Evolutionary conservation across 805 yeast species (phyloP).

Genomic region (Lipomyces kockii): DNA sequence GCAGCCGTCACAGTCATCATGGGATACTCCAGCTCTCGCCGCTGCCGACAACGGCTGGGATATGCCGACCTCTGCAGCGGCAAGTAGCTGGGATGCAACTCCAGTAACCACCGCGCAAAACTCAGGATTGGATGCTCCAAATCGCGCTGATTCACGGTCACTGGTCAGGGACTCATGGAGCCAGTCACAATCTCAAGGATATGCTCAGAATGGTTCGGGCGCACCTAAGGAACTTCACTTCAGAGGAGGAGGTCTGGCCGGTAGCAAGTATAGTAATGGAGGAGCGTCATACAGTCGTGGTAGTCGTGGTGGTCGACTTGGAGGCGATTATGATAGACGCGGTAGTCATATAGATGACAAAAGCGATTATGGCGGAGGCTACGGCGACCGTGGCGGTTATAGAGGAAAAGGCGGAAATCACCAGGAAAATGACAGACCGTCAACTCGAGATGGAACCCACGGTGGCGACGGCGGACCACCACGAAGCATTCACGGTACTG

Average conservation of each 20-base stretch:
- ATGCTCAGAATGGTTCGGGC: not conserved
- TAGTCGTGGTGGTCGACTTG: not conserved
- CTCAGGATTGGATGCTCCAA: not conserved
- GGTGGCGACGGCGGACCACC: not conserved
- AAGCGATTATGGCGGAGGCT: not conserved
- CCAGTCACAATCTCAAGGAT: not conserved
- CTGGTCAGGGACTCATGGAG: not conserved
- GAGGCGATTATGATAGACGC: not conserved
- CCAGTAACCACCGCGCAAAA: not conserved
- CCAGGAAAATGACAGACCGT: not conserved
- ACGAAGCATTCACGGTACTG: not conserved
- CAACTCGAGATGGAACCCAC: not conserved
- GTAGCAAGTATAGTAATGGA: conserved; percentile 3
- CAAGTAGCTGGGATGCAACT: not conserved
- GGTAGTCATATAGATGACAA: not conserved
- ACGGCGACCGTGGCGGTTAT: not conserved
- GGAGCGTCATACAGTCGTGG: not conserved
- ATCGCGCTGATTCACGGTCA: not conserved
- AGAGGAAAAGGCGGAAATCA: not conserved
- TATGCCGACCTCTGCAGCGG: not conserved
- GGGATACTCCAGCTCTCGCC: not conserved
- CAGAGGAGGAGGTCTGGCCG: not conserved
- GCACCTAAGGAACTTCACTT: not conserved
- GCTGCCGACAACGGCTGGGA: conserved; percentile 1
- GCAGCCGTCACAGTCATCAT: not conserved